Conservation (phyloP, 805 yeast species). For the Lachancea mirantina region DNA sequence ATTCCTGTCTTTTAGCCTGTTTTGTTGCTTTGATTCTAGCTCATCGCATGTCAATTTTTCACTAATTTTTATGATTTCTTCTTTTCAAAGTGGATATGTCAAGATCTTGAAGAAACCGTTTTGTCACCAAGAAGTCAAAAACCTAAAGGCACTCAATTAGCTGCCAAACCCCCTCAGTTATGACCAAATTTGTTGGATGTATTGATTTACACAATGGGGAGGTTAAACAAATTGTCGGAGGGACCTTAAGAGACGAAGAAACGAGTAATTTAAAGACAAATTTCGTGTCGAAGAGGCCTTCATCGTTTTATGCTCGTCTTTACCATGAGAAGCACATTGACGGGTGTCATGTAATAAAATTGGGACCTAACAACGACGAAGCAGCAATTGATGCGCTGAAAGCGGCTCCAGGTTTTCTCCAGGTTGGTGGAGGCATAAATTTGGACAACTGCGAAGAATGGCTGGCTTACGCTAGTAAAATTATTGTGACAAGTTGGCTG, state of each 20-base stretch:
- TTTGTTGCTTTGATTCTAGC: no score
- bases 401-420: constrained; percentile 68
- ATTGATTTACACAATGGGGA: constrained; percentile 92
- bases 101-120: no score
- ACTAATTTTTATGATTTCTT: no score
- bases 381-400: constrained; percentile 74
- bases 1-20: no score
- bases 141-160: no score
- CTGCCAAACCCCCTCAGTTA: constrained; percentile 30
- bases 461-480: constrained; percentile 77
- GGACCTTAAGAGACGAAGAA: constrained; percentile 63
- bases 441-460: constrained; percentile 65
- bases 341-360: constrained; percentile 90
- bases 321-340: constrained; percentile 50
- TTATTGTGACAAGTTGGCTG: constrained; percentile 87
- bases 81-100: no score
- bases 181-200: constrained; percentile 91
- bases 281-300: constrained; percentile 67
- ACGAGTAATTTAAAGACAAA: constrained; percentile 52
- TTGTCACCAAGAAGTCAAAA: no score
- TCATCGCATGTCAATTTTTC: no score
- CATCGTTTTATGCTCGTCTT: constrained; percentile 66
- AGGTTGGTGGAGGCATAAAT: constrained; percentile 91
- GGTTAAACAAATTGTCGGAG: constrained; percentile 96
- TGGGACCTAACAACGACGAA: constrained; percentile 74